These are phyloP conservation scores for Stagonosporopsis rhizophila DNA, from an alignment of 2,329 filamentous ascomycete species.

Conservation along the genomic window DNA sequence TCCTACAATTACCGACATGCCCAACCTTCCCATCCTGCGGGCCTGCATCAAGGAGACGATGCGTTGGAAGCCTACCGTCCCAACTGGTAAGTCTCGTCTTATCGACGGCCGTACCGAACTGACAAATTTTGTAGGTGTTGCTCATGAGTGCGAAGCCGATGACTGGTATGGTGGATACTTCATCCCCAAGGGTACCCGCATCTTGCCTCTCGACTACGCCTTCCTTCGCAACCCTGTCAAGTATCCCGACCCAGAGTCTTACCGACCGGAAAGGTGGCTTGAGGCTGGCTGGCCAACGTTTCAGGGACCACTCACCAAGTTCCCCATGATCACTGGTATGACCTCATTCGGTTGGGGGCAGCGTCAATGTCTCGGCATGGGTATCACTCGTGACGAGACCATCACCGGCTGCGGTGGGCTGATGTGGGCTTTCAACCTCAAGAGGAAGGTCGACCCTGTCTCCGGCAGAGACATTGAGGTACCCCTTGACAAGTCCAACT, in stretches of 20 bases:
- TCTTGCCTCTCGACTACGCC: conserved; percentile 46
- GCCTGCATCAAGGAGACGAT: conserved; percentile 57
- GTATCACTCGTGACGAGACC: conserved; percentile 65
- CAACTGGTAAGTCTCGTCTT: conserved; percentile 38
- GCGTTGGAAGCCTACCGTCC: conserved; percentile 58
- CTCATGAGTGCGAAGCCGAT: conserved; percentile 60
- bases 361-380: conserved; percentile 67
- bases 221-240: conserved; percentile 58
- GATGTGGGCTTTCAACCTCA: conserved; percentile 57
- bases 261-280: conserved; percentile 68
- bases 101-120: background rate
- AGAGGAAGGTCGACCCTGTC: conserved; percentile 55
- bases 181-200: conserved; percentile 56
- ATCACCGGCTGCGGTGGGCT: conserved; percentile 60
- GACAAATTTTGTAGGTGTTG: conserved; percentile 50
- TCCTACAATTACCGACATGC: conserved; percentile 48
- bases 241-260: conserved; percentile 70
- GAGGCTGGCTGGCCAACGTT: conserved; percentile 69
- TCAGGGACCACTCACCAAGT: conserved; percentile 68
- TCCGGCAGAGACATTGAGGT: conserved; percentile 54
- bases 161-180: conserved; percentile 59
- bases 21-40: conserved; percentile 53
- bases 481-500: conserved; percentile 60
- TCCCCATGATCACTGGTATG: conserved; percentile 69
- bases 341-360: conserved; percentile 71